These are phyloP conservation scores for Populus deltoides DNA, from an alignment of 345 rosid genomes.

Conservation along the genomic window DNA sequence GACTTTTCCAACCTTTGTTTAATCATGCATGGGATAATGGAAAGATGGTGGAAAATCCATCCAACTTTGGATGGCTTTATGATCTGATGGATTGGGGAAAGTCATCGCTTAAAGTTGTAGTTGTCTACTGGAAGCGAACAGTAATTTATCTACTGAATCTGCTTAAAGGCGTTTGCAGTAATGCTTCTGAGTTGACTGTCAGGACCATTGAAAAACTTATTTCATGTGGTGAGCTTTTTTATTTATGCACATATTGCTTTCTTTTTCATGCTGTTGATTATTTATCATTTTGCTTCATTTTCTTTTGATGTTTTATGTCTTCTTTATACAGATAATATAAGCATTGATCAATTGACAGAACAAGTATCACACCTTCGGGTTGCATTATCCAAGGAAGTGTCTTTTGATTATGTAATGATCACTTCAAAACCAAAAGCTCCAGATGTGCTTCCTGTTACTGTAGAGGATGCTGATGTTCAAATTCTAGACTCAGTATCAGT, in stretches of 20 bases:
- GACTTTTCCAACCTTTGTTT: constrained; percentile 37
- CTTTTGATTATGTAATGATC: constrained; percentile 20
- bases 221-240: constrained; percentile 55
- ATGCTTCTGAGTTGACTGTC: constrained; percentile 34
- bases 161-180: constrained; percentile 46
- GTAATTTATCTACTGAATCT: constrained; percentile 52
- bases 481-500: constrained; percentile 28
- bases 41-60: constrained; percentile 29
- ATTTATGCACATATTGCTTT: constrained; percentile 9
- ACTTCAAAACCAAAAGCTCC: constrained; percentile 27
- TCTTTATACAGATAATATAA: constrained; percentile 48
- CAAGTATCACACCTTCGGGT: constrained; percentile 61
- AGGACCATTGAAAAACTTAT: constrained; percentile 55
- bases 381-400: constrained; percentile 42
- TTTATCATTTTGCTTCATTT: neutral
- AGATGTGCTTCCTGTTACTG: constrained; percentile 26
- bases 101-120: constrained; percentile 76
- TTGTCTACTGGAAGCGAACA: constrained; percentile 83
- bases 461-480: constrained; percentile 38
- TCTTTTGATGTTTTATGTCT: constrained; percentile 14
- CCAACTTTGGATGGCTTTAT: constrained; percentile 75
- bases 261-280: constrained; percentile 8
- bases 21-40: constrained; percentile 33
- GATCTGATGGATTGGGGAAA: constrained; percentile 91
- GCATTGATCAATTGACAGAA: constrained; percentile 58